Percentiles rank a stretch among this genome's conserved stretches.
Conservation (phyloP, 2,329 filamentous ascomycete species). For the Coniosporium tulheliwenetii region DNA sequence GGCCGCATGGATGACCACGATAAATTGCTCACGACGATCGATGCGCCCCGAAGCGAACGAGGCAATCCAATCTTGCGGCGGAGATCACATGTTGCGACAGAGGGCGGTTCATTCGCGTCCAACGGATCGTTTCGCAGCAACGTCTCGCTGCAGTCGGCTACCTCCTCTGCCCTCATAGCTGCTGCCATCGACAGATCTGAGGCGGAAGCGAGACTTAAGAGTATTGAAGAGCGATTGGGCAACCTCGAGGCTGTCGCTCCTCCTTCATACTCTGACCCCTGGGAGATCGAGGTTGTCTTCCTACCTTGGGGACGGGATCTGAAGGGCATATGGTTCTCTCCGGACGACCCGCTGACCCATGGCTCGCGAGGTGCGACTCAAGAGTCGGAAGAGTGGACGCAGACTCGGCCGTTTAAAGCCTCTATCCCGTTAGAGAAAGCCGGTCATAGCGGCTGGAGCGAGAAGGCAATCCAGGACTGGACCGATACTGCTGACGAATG, state of each 20-base stretch:
- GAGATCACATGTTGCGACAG: slow-evolving; percentile 14
- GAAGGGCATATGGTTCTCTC: slow-evolving; percentile 36
- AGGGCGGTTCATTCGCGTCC: slow-evolving; percentile 24
- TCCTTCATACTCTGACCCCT: slow-evolving; percentile 48
- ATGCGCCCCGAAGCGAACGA: slow-evolving; percentile 12
- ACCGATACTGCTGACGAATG: slow-evolving; percentile 35
- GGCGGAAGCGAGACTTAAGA: slow-evolving; percentile 26
- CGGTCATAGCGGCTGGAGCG: slow-evolving; percentile 30
- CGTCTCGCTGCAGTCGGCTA: slow-evolving; percentile 15
- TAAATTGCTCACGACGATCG: slow-evolving; percentile 15
- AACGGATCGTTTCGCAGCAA: slow-evolving; percentile 16
- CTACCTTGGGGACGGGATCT: slow-evolving; percentile 49
- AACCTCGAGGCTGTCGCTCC: slow-evolving; percentile 41
- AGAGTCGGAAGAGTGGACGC: slow-evolving; percentile 32
- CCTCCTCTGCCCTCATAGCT: slow-evolving; percentile 19
- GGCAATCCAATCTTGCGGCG: slow-evolving; percentile 11
- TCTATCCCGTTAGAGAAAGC: slow-evolving; percentile 1
- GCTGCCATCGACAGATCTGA: slow-evolving; percentile 19
- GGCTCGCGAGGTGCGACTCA: slow-evolving; percentile 18
- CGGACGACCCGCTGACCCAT: slow-evolving; percentile 22
- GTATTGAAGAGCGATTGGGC: slow-evolving; percentile 30
- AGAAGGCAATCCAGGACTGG: slow-evolving; percentile 32
- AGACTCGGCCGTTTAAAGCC: slow-evolving; percentile 4
- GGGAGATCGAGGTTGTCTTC: slow-evolving; percentile 63
- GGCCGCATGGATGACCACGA: slow-evolving; percentile 29